Conservation (phyloP, 345 rosid genomes). For the Populus euphratica region DNA sequence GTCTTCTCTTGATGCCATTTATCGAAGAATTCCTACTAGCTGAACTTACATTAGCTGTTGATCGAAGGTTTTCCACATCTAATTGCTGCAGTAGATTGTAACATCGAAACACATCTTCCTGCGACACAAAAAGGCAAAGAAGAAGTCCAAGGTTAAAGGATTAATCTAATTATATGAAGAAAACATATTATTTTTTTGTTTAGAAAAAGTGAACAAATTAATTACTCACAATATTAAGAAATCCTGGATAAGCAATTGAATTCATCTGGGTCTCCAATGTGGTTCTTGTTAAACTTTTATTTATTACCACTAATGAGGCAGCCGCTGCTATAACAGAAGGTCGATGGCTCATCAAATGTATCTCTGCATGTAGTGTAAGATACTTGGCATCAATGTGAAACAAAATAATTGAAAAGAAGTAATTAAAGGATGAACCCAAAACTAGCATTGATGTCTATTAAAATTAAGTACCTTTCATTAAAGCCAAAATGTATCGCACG, state of each 20-base stretch:
- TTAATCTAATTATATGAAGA: not conserved
- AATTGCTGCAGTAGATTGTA: slow-evolving; percentile 40
- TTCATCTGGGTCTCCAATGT: slow-evolving; percentile 36
- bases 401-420: not conserved
- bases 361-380: slow-evolving; percentile 27
- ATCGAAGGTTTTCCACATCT: slow-evolving; percentile 20
- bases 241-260: slow-evolving; percentile 24
- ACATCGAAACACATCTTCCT: slow-evolving; percentile 54
- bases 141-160: not conserved
- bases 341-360: slow-evolving; percentile 35
- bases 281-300: slow-evolving; percentile 35
- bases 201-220: not conserved
- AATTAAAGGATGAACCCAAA: not conserved
- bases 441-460: not conserved
- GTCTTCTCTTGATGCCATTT: slow-evolving; percentile 29
- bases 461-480: slow-evolving; percentile 36
- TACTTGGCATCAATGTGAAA: not conserved
- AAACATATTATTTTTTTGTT: not conserved
- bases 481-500: slow-evolving; percentile 25
- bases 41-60: slow-evolving; percentile 5
- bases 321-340: slow-evolving; percentile 60
- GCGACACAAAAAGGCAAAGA: slow-evolving; percentile 17
- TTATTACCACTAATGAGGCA: slow-evolving; percentile 40
- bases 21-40: slow-evolving; percentile 4
- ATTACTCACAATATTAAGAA: slow-evolving; percentile 53